Evolutionary conservation across 371 early-diverging fungal species (phyloP), one percentile per base, ranked within the genome.

Genomic region (Rhizopus microsporus): DNA sequence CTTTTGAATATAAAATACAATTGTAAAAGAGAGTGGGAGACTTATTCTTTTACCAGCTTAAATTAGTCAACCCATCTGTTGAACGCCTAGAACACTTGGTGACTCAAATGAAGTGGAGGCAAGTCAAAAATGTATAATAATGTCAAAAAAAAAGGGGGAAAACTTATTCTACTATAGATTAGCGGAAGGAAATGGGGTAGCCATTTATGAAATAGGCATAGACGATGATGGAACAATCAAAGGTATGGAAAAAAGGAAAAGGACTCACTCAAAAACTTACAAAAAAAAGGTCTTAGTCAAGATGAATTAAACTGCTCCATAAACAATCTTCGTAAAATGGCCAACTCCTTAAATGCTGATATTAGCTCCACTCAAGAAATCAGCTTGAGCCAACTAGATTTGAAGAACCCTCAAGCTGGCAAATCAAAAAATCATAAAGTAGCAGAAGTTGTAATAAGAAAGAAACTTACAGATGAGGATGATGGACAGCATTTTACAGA

Each of bases 101-200:
- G n/a, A 95, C 94, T 2, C 94, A 95, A 76, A 73, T 95, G 58
- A 92, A 93, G 60, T 93, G 95, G 93, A 82, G 96, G 89, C 81
- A 65, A 35, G 38, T 42, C 4, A 6, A 7, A 42, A 30, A 42
- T 33, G 13, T 4, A 17, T 33, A n/a, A 37, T 45, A 47, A 7
- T 30, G n/a, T 40, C 10, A 34, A 45, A 35, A 40, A 40, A 39
- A 13, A 29, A 4, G 17, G 42, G 39, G 35, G 34, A n/a, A 68
- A 40, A 37, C 33, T 42, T 8, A 38, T 16, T 23, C 23, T 23
- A 39, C 35, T 46, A 46, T 17, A 88, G 87, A 53, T 68, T 96
- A 32, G 80, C 91, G 12, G 94, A 96, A 62, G 96, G 96, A 1
- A 78, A 85, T 57, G 96, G 96, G 32, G 91, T 89, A 52, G 93